Evolutionary conservation across 1,284 basidiomycete genomes (phyloP).

Genomic region (Leccinum angustisporum): DNA sequence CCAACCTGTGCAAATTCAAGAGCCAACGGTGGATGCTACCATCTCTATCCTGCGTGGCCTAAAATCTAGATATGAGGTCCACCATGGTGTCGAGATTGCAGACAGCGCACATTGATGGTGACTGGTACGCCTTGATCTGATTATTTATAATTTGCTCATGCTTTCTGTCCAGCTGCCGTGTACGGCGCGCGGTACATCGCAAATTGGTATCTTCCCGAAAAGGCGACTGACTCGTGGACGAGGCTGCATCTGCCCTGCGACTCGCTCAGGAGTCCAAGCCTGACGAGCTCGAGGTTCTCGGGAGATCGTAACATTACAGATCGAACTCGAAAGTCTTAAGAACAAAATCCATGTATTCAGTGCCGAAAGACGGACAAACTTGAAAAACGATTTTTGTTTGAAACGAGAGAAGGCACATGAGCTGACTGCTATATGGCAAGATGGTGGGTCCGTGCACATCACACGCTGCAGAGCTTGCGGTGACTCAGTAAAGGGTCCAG

Average conservation of each 20-base stretch:
- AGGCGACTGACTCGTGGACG: slow-evolving; percentile 90
- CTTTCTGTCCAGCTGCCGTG: slow-evolving; percentile 60
- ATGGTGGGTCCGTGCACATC: slow-evolving; percentile 39
- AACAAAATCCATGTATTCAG: slow-evolving; percentile 87
- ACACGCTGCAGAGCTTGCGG: too few species aligned
- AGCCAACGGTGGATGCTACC: slow-evolving; percentile 83
- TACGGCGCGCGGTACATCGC: slow-evolving; percentile 83
- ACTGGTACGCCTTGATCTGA: slow-evolving; percentile 53
- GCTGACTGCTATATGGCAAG: slow-evolving; percentile 73
- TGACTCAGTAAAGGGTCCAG: too few species aligned
- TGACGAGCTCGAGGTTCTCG: slow-evolving; percentile 79
- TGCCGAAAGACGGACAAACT: slow-evolving; percentile 70
- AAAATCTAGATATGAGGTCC: slow-evolving; percentile 83
- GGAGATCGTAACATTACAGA: slow-evolving; percentile 84
- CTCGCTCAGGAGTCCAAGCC: too few species aligned
- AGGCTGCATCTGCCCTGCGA: slow-evolving; percentile 83
- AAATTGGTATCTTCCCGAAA: slow-evolving; percentile 86
- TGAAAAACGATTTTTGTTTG: slow-evolving; percentile 56
- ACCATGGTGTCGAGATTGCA: slow-evolving; percentile 73
- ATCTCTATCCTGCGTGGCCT: slow-evolving; percentile 89
- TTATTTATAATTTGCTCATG: slow-evolving; percentile 20
- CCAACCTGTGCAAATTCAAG: slow-evolving; percentile 85
- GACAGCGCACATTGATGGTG: slow-evolving; percentile 54
- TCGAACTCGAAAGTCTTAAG: slow-evolving; percentile 88
- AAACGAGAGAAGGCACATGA: slow-evolving; percentile 64